Conservation (phyloP, 192 early-diverging fungal genomes). For the Backusella macrospora region DNA sequence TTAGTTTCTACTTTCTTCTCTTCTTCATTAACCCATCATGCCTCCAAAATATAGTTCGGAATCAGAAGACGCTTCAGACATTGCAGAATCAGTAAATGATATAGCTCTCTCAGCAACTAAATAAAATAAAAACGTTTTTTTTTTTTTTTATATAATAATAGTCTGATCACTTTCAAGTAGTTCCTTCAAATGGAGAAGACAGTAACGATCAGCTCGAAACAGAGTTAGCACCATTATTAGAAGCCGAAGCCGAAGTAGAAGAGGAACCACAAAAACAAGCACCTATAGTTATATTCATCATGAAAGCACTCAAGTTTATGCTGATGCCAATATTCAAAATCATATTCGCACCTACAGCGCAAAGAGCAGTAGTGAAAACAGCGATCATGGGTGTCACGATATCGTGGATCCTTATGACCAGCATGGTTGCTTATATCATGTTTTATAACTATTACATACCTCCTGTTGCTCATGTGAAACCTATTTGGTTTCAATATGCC, state of each 20-base stretch:
- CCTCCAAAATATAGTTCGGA: constrained; percentile 4
- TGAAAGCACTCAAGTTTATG: constrained; percentile 2
- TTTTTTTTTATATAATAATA: background rate
- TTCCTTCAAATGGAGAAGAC: constrained; percentile 17
- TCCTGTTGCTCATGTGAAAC: constrained; percentile 24
- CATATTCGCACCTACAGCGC: constrained; percentile 27
- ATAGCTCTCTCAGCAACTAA: background rate
- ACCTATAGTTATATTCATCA: background rate
- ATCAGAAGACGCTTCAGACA: constrained; percentile 7
- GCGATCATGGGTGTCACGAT: constrained; percentile 23
- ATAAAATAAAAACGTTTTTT: background rate
- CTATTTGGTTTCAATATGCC: constrained; percentile 30
- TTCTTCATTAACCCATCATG: background rate
- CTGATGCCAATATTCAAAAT: constrained; percentile 21
- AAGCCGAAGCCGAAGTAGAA: background rate
- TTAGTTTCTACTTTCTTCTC: background rate
- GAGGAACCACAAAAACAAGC: background rate
- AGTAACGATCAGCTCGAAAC: background rate
- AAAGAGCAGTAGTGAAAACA: constrained; percentile 25
- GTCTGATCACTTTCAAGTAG: constrained; percentile 23
- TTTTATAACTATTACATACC: constrained; percentile 30
- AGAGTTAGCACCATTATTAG: background rate
- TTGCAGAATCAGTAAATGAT: background rate
- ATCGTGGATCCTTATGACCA: constrained; percentile 23
- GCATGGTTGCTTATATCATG: constrained; percentile 14